Percentiles rank a stretch among this genome's conserved stretches.
Evolutionary conservation across 2,329 filamentous ascomycete genomes (phyloP).

Genomic region (Talaromyces marneffei): DNA sequence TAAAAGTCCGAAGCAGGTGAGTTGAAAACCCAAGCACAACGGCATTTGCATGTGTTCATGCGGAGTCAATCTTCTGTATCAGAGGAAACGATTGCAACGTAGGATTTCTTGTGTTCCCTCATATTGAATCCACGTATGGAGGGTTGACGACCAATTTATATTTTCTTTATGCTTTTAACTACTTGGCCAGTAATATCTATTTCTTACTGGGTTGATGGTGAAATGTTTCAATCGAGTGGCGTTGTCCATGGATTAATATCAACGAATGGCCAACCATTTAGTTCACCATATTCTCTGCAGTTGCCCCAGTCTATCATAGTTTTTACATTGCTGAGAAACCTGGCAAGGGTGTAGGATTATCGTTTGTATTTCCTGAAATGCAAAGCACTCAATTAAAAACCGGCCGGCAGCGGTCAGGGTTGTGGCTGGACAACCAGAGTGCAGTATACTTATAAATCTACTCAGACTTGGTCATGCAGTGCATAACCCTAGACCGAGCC

Average conservation of each 20-base stretch:
- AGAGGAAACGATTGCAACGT: not conserved
- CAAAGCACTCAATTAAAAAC: not conserved
- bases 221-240: no score
- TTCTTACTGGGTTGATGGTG: not conserved
- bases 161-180: no score
- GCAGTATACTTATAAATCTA: no score
- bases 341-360: not conserved
- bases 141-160: not conserved
- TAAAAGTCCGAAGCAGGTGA: not conserved
- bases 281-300: not conserved
- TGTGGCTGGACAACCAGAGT: not conserved
- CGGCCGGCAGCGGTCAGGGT: not conserved
- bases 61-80: not conserved
- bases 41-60: not conserved
- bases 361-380: not conserved
- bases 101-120: not conserved
- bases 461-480: not conserved
- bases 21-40: not conserved
- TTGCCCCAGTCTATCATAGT: not conserved
- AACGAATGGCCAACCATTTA: no score
- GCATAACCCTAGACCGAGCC: not conserved
- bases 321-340: not conserved
- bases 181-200: not conserved
- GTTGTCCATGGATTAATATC: no score
- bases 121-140: not conserved